Evolutionary conservation across 1,139 yeast genomes (phyloP).

Genomic region (Debaryomyces nepalensis): DNA sequence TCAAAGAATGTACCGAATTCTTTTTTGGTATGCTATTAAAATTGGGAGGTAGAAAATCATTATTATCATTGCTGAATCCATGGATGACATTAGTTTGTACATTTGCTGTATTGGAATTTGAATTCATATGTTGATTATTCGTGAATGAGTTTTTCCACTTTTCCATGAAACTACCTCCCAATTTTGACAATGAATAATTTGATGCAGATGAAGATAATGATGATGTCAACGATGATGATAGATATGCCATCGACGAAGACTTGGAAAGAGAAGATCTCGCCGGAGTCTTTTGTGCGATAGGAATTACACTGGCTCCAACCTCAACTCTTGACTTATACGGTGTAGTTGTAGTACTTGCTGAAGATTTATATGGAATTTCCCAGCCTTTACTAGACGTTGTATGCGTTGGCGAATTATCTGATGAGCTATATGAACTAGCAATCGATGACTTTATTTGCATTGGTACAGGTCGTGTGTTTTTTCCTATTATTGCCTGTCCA

Average conservation of each 20-base stretch:
- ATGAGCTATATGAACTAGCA: conserved; percentile 26
- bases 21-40: conserved; percentile 30
- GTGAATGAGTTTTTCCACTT: conserved; percentile 47
- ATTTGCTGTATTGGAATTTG: conserved; percentile 13
- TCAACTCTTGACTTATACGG: conserved; percentile 21
- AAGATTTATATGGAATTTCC: conserved; percentile 48
- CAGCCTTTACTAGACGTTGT: conserved; percentile 42
- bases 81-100: conserved; percentile 1
- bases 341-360: conserved; percentile 28
- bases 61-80: conserved; percentile 2
- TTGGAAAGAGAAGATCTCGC: conserved; percentile 33
- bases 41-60: conserved; percentile 16
- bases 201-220: conserved; percentile 42
- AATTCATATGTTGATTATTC: conserved; percentile 16
- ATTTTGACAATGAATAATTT: conserved; percentile 43
- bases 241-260: conserved; percentile 47
- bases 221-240: conserved; percentile 47
- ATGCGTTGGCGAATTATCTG: conserved; percentile 33
- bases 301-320: conserved; percentile 25
- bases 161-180: conserved; percentile 54
- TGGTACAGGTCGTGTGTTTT: conserved; percentile 23
- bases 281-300: conserved; percentile 27
- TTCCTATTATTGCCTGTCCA: not conserved
- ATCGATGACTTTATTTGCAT: conserved; percentile 34
- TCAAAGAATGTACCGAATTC: conserved; percentile 36